Percentiles rank a stretch among this genome's conserved stretches.
Conservation (phyloP, 768 basidiomycete species). For the Rhodotorula graminis region DNA sequence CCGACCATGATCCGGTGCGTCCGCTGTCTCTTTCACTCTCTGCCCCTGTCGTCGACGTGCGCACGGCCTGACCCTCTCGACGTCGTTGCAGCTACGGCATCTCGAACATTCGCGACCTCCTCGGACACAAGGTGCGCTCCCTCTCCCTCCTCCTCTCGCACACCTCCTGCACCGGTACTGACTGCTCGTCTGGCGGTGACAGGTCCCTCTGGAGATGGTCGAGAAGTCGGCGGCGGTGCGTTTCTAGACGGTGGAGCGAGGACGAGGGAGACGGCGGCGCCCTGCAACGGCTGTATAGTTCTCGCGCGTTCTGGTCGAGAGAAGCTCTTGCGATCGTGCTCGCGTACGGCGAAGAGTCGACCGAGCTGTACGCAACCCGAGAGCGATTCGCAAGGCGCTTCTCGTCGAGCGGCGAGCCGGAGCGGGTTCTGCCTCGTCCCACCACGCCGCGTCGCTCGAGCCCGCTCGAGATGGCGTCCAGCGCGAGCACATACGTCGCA, state of each 20-base stretch:
- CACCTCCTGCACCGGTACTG: too few species aligned
- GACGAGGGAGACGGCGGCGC: too few species aligned
- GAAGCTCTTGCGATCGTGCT: too few species aligned
- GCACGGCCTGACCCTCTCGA: background rate
- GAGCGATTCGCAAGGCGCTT: too few species aligned
- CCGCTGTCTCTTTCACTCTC: too few species aligned
- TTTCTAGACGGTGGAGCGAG: slow-evolving; percentile 32
- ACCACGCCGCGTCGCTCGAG: too few species aligned
- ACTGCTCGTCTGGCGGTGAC: background rate
- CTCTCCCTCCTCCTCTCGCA: too few species aligned
- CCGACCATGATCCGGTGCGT: slow-evolving; percentile 97
- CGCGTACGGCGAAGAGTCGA: background rate
- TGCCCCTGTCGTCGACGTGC: background rate
- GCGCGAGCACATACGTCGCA: too few species aligned
- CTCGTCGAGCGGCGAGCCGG: too few species aligned
- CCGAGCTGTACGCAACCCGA: background rate
- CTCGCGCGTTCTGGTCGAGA: background rate
- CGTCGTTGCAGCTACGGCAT: slow-evolving; percentile 71
- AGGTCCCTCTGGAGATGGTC: slow-evolving; percentile 42
- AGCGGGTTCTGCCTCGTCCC: too few species aligned
- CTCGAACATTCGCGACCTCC: slow-evolving; percentile 90
- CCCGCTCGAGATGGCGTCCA: too few species aligned
- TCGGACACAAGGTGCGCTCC: slow-evolving; percentile 82
- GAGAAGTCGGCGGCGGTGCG: slow-evolving; percentile 41
- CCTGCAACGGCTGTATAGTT: background rate